Percentiles rank a stretch among this genome's conserved stretches.
These are phyloP conservation scores for Meira miltonrushii DNA, from an alignment of 1,284 basidiomycete genomes.

Conservation along the genomic window DNA sequence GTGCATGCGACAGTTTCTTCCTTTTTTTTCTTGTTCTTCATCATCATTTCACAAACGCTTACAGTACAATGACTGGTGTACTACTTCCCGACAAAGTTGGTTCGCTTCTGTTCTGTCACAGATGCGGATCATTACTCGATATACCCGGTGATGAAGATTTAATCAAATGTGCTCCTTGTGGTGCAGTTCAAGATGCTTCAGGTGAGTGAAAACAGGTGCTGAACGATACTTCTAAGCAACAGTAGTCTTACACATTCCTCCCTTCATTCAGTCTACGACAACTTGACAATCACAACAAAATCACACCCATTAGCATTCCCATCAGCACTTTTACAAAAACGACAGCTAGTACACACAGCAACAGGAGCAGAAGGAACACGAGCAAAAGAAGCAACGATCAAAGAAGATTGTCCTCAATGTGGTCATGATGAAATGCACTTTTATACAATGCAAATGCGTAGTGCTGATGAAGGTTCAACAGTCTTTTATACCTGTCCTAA, in stretches of 20 bases:
- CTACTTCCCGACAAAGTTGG: constrained; percentile 57
- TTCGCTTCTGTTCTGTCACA: constrained; percentile 85
- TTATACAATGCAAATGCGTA: constrained; percentile 55
- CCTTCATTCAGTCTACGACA: constrained; percentile 74
- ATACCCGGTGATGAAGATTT: constrained; percentile 71
- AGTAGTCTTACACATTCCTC: constrained; percentile 58
- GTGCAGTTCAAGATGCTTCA: constrained; percentile 66
- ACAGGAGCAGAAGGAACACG: constrained; percentile 22
- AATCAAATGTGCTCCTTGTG: constrained; percentile 83
- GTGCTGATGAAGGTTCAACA: constrained; percentile 54
- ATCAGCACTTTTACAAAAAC: constrained; percentile 75
- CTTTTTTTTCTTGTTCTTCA: background rate
- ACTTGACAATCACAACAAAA: constrained; percentile 79
- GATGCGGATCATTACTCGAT: constrained; percentile 82
- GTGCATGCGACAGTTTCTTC: background rate
- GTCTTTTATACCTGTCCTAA: constrained; percentile 53
- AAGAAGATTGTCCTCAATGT: constrained; percentile 87
- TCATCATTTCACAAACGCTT: background rate
- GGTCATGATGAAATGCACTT: constrained; percentile 57
- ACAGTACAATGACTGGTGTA: background rate
- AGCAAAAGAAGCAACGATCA: constrained; percentile 61
- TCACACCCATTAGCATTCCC: constrained; percentile 93
- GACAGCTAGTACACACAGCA: constrained; percentile 68
- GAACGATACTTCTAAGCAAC: too few relatives aligned
- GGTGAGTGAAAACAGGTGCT: too few relatives aligned